phyloP scores from a whole-genome alignment of 1,284 basidiomycete species.

The Leccinum subrobustum region DNA sequence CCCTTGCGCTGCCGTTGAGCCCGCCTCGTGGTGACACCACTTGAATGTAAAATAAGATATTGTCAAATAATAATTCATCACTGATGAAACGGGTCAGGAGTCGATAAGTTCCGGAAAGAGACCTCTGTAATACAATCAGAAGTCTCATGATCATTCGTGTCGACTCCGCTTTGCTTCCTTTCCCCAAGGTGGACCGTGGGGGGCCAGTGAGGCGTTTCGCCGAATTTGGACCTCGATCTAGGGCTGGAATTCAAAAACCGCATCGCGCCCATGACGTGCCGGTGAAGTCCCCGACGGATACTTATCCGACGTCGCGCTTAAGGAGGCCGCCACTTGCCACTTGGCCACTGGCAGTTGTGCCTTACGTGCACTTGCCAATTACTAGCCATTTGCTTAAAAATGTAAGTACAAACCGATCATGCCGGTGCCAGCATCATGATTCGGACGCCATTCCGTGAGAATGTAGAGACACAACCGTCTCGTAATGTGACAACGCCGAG shows the following conservation, averaged over 20 bases:
- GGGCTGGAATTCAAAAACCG: background rate
- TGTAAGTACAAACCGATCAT: background rate
- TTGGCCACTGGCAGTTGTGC: background rate
- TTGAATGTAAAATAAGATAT: conserved; percentile 1
- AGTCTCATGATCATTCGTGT: background rate
- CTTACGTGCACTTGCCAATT: background rate
- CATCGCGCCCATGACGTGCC: conserved; percentile 1
- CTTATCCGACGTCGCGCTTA: conserved; percentile 4
- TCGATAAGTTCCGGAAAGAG: background rate
- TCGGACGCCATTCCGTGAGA: background rate
- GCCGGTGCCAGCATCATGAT: background rate
- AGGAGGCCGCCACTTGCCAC: background rate
- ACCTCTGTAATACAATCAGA: background rate
- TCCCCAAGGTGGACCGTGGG: background rate
- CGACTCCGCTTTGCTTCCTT: background rate
- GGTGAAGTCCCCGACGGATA: background rate
- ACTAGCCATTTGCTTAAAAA: background rate
- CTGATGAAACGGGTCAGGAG: conserved; percentile 6
- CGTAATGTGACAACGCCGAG: background rate
- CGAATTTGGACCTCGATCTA: background rate
- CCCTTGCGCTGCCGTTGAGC: conserved; percentile 17
- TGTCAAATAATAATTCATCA: conserved; percentile 1
- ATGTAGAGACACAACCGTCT: background rate
- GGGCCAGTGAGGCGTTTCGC: background rate
- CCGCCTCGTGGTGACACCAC: background rate